These are phyloP conservation scores for Vitis rupestris DNA, from an alignment of 164 flowering plant genomes.

Conservation along the genomic window DNA sequence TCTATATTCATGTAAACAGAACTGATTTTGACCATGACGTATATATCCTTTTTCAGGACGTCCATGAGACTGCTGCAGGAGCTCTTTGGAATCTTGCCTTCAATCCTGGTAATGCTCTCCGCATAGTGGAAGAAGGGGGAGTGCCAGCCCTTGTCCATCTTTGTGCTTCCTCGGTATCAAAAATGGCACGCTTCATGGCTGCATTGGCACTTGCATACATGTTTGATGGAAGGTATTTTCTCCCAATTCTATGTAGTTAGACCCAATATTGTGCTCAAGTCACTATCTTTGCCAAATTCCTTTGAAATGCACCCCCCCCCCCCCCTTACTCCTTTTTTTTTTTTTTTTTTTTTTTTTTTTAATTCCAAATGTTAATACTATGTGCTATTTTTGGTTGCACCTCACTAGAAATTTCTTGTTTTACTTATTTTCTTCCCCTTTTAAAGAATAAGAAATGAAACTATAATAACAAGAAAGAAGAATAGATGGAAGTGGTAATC, in stretches of 20 bases:
- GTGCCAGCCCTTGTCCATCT: slow-evolving; percentile 87
- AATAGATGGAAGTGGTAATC: too few species aligned
- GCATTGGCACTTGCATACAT: slow-evolving; percentile 93
- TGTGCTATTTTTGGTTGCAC: neutral
- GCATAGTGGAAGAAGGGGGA: slow-evolving; percentile 96
- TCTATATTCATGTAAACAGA: neutral
- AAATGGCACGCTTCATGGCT: slow-evolving; percentile 99
- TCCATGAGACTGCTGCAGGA: slow-evolving; percentile 99
- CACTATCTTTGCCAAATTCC: neutral
- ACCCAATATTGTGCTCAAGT: neutral
- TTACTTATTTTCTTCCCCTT: neutral
- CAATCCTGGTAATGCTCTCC: slow-evolving; percentile 92
- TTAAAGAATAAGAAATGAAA: too few species aligned
- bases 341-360: neutral
- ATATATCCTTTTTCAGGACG: slow-evolving; percentile 54
- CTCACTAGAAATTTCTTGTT: neutral
- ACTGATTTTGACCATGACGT: neutral
- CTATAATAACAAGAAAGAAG: too few species aligned
- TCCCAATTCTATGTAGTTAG: neutral
- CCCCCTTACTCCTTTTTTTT: neutral
- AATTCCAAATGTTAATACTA: neutral
- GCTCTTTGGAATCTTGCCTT: slow-evolving; percentile 99
- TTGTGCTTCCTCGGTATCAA: slow-evolving; percentile 83
- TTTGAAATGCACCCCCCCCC: neutral
- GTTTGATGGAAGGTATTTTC: slow-evolving; percentile 91